Percentiles rank a stretch among this genome's conserved stretches.
These are phyloP conservation scores for Ophiostoma australiae DNA, from an alignment of 2,329 filamentous ascomycete genomes.

Conservation along the genomic window DNA sequence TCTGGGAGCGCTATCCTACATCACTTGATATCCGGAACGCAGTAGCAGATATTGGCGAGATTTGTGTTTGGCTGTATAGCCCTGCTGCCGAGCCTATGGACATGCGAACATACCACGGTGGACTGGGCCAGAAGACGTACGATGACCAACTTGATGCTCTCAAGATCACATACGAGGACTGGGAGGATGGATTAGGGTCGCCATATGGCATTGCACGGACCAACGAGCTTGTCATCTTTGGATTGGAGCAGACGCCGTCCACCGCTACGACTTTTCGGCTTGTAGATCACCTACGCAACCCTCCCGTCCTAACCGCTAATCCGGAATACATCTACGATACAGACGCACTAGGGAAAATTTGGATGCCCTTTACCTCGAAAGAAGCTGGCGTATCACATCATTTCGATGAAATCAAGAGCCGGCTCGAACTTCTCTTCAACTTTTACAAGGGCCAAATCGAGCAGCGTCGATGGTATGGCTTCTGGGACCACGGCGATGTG, in stretches of 20 bases:
- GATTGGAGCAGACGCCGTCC: not conserved
- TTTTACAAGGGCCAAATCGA: slow-evolving; percentile 13
- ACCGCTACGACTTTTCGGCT: not conserved
- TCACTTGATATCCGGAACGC: not conserved
- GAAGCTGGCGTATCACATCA: not conserved
- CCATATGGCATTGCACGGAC: slow-evolving; percentile 6
- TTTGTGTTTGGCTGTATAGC: slow-evolving; percentile 1
- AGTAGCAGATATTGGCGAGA: not conserved
- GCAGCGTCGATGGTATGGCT: slow-evolving; percentile 11
- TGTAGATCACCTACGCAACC: not conserved
- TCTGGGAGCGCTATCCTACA: slow-evolving; percentile 7
- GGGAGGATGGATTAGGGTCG: not conserved
- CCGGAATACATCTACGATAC: not conserved
- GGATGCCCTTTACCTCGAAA: not conserved
- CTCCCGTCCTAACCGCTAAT: not conserved
- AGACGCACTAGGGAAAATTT: not conserved
- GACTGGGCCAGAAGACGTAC: slow-evolving; percentile 4
- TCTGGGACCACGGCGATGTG: slow-evolving; percentile 4
- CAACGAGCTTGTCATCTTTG: not conserved
- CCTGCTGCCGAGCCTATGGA: not conserved
- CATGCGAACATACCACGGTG: slow-evolving; percentile 8
- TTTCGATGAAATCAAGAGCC: not conserved
- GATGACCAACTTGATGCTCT: slow-evolving; percentile 10
- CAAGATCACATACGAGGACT: slow-evolving; percentile 10
- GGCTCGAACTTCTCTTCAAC: not conserved